phyloP scores from a whole-genome alignment of 768 basidiomycete genomes.

The Glaciozyma martinii region DNA sequence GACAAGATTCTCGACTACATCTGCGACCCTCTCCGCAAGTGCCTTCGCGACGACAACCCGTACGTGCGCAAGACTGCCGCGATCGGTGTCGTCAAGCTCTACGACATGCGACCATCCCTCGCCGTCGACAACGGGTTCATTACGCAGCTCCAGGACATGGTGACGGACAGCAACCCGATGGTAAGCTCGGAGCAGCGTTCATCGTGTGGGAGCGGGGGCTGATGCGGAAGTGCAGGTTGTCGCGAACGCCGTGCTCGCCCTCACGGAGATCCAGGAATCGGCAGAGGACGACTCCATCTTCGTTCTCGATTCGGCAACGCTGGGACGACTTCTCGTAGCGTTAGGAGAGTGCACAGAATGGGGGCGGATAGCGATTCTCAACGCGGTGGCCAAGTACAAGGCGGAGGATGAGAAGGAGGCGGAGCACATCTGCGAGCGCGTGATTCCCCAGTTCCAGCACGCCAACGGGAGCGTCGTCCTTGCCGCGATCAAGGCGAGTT shows the following conservation, averaged over 20 bases:
- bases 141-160: conserved; percentile 79
- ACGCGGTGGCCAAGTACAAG: conserved; percentile 71
- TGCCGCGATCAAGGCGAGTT: conserved; percentile 79
- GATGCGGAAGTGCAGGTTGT: conserved; percentile 58
- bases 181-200: conserved; percentile 42
- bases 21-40: conserved; percentile 86
- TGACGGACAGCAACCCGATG: conserved; percentile 95
- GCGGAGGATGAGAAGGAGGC: conserved; percentile 85
- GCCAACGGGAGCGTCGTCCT: conserved; percentile 91
- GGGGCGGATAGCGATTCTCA: conserved; percentile 89
- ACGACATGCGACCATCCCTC: conserved; percentile 90
- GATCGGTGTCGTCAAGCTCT: conserved; percentile 91
- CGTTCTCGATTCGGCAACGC: conserved; percentile 66
- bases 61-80: conserved; percentile 98
- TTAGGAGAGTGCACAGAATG: conserved; percentile 98
- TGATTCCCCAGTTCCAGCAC: conserved; percentile 97
- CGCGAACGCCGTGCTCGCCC: conserved; percentile 86
- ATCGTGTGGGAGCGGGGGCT: neutral
- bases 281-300: conserved; percentile 55
- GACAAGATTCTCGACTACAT: conserved; percentile 99
- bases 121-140: conserved; percentile 93
- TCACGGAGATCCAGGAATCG: conserved; percentile 77
- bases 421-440: conserved; percentile 97
- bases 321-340: conserved; percentile 85
- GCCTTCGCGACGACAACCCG: conserved; percentile 87